Conservation (phyloP, 2,329 filamentous ascomycete species). For the Colletotrichum sp. region DNA sequence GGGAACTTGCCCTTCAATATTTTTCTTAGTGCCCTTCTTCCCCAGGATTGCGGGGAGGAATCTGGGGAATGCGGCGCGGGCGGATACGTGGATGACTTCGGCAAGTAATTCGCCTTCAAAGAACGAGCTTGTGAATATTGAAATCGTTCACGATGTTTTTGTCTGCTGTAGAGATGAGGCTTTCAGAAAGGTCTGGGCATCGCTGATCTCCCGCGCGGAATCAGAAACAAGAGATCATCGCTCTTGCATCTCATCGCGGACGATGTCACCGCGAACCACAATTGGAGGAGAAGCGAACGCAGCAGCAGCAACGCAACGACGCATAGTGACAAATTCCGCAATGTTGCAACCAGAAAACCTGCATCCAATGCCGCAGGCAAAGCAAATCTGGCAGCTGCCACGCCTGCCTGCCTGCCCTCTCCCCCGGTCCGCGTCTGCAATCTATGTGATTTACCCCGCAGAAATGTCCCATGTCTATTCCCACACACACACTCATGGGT, state of each 20-base stretch:
- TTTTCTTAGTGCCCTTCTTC: not conserved
- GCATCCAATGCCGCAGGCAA: not conserved
- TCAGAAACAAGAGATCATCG: not conserved
- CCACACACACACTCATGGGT: not conserved
- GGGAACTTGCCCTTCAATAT: not conserved
- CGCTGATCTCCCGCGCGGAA: not conserved
- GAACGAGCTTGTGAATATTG: fast-evolving
- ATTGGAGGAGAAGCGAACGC: not conserved
- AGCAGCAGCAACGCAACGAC: not conserved
- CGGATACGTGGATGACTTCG: not conserved
- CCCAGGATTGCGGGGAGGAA: slow-evolving; percentile 18
- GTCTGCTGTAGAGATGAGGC: not conserved
- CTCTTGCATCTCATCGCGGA: not conserved
- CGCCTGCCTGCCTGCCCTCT: not conserved
- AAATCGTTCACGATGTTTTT: not conserved
- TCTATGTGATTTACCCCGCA: slow-evolving; percentile 9
- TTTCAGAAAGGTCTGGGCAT: not conserved
- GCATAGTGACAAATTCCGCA: not conserved
- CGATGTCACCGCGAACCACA: slow-evolving; percentile 15
- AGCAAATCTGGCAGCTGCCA: not conserved
- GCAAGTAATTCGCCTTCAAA: not conserved
- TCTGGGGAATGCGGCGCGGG: not conserved
- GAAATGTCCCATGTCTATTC: not conserved
- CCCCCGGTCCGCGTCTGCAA: not conserved
- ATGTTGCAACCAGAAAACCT: not conserved